phyloP scores from a whole-genome alignment of 2,329 filamentous ascomycete genomes.

The Colletotrichum cereale region DNA sequence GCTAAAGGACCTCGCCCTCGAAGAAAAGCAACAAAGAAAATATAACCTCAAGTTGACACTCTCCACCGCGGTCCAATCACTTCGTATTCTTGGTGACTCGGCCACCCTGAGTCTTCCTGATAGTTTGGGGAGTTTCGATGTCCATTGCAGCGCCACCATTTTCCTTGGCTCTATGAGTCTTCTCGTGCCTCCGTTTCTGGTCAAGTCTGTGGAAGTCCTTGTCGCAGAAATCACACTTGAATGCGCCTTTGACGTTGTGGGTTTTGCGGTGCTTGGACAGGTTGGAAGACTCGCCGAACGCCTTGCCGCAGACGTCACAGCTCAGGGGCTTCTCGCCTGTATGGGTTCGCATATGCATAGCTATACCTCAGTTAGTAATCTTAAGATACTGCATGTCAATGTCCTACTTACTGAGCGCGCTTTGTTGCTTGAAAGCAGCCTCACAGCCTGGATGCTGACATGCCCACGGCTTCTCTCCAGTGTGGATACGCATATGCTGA shows the following conservation, averaged over 20 bases:
- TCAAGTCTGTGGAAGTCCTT: constrained; percentile 71
- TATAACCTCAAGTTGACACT: neutral
- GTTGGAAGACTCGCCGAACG: constrained; percentile 75
- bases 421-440: constrained; percentile 75
- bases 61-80: neutral
- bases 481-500: constrained; percentile 76
- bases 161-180: constrained; percentile 47
- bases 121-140: neutral
- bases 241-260: constrained; percentile 66
- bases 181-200: constrained; percentile 69
- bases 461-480: constrained; percentile 72
- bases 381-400: constrained; percentile 9
- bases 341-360: constrained; percentile 76
- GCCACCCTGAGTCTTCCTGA: constrained; percentile 8
- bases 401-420: constrained; percentile 68
- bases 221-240: constrained; percentile 65
- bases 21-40: neutral
- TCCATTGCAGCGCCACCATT: constrained; percentile 42
- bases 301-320: constrained; percentile 69
- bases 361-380: constrained; percentile 49
- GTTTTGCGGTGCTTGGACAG: constrained; percentile 75
- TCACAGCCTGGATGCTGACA: constrained; percentile 64
- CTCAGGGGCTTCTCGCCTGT: constrained; percentile 73
- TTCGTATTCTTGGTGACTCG: constrained; percentile 16
- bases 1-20: neutral